Percentiles rank a stretch among this genome's conserved stretches.
Conservation (phyloP, 805 yeast species). For the Candida odintsovae region DNA sequence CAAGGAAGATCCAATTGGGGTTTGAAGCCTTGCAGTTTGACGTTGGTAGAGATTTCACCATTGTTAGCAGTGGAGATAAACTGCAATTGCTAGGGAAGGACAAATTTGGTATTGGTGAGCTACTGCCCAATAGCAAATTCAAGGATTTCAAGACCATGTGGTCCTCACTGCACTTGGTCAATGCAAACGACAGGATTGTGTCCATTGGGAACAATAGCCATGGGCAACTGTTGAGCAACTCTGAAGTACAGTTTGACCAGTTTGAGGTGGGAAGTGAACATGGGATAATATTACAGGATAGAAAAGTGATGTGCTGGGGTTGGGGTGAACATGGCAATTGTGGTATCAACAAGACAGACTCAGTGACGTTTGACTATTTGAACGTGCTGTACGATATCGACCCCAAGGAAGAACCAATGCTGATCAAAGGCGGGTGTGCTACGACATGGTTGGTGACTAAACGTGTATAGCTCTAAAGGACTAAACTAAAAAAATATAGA, state of each 20-base stretch:
- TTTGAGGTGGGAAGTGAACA: slow-evolving; percentile 81
- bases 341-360: slow-evolving; percentile 34
- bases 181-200: slow-evolving; percentile 20
- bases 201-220: slow-evolving; percentile 76
- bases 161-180: slow-evolving; percentile 62
- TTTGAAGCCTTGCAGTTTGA: slow-evolving; percentile 2
- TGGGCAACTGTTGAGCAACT: slow-evolving; percentile 47
- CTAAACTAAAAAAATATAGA: slow-evolving; percentile 1
- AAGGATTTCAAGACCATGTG: slow-evolving; percentile 54
- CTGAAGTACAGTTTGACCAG: neutral
- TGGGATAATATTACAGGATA: slow-evolving; percentile 40
- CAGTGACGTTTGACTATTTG: slow-evolving; percentile 29
- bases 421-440: slow-evolving; percentile 60
- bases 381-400: slow-evolving; percentile 32
- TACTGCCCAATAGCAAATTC: slow-evolving; percentile 4
- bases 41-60: slow-evolving; percentile 58
- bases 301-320: slow-evolving; percentile 73
- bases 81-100: slow-evolving; percentile 32
- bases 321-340: slow-evolving; percentile 99
- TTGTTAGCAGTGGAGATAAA: slow-evolving; percentile 23
- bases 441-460: slow-evolving; percentile 51
- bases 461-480: slow-evolving; percentile 2
- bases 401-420: slow-evolving; percentile 21
- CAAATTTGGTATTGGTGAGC: slow-evolving; percentile 15
- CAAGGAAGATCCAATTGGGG: slow-evolving; percentile 4